A percentile compares a stretch with the other conserved stretches of the same genome.
Conservation (phyloP, 768 basidiomycete genomes). For the Auriculariales sp. region DNA sequence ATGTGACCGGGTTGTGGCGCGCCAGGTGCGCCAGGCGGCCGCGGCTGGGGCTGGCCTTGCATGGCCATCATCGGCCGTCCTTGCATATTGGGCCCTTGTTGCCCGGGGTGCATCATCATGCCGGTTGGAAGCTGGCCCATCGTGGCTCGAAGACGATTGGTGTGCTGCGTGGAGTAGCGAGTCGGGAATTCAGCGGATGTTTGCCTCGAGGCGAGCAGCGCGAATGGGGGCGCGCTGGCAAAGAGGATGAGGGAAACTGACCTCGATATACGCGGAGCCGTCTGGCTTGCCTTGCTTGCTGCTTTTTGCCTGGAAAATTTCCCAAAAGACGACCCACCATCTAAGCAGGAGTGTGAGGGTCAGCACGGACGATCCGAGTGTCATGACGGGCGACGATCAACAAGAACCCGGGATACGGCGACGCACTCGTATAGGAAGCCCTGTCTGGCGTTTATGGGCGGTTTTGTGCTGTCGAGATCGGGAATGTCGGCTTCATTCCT, state of each 20-base stretch:
- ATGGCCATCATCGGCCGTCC: too few relatives aligned
- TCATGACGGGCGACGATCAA: not conserved
- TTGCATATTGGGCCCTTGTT: conserved; percentile 1
- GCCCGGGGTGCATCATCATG: not conserved
- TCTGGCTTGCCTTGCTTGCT: conserved; percentile 52
- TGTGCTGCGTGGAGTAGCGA: too few relatives aligned
- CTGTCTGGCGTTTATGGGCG: conserved; percentile 73
- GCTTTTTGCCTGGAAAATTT: conserved; percentile 69
- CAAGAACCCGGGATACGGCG: conserved; percentile 1
- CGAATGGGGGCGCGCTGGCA: not conserved
- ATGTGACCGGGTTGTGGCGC: conserved; percentile 2
- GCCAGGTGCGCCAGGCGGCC: conserved; percentile 7
- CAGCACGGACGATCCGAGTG: too few relatives aligned
- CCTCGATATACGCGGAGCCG: conserved; percentile 16
- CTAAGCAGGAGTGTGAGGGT: conserved; percentile 22
- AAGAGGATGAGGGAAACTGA: conserved; percentile 5
- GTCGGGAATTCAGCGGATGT: not conserved
- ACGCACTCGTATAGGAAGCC: conserved; percentile 73
- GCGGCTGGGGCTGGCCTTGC: conserved; percentile 8
- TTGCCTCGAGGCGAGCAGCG: not conserved
- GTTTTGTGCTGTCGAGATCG: conserved; percentile 32
- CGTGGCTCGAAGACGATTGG: not conserved
- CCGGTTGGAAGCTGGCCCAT: not conserved
- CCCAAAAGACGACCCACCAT: conserved; percentile 89
- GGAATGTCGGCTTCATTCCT: conserved; percentile 51